A percentile compares a stretch with the other conserved stretches of the same genome.
phyloP scores from a whole-genome alignment of 208 protist species.

The Trypanosoma caninum region DNA sequence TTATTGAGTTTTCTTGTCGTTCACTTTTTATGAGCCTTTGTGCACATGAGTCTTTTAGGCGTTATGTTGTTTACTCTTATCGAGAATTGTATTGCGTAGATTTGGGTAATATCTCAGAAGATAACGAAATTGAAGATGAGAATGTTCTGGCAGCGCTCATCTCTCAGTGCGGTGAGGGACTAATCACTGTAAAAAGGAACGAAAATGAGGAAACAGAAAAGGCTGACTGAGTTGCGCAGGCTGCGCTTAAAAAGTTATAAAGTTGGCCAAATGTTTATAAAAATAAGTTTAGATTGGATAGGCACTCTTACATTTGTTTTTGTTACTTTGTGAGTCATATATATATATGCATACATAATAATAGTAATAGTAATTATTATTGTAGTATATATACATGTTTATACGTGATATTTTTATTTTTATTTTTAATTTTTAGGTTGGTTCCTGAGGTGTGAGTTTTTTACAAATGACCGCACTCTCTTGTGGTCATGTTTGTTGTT shows the following conservation, averaged over 20 bases:
- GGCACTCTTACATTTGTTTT: too few relatives aligned
- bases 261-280: too few relatives aligned
- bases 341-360: too few relatives aligned
- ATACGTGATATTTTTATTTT: background rate
- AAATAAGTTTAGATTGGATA: too few relatives aligned
- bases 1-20: background rate
- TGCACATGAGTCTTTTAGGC: background rate
- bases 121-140: background rate
- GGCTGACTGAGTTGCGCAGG: background rate
- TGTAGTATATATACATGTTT: too few relatives aligned
- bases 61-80: background rate
- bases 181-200: background rate
- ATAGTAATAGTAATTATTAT: too few relatives aligned
- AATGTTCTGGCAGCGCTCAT: background rate
- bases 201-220: background rate
- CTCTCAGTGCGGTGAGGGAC: background rate
- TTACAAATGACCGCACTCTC: background rate
- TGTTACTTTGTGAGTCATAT: too few relatives aligned
- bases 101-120: background rate
- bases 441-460: too few relatives aligned
- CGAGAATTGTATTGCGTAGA: background rate
- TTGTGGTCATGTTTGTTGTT: constrained; percentile 9
- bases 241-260: too few relatives aligned
- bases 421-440: too few relatives aligned
- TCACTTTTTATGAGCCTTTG: constrained; percentile 3